Evolutionary conservation across 1,284 basidiomycete genomes (phyloP), one percentile per base, ranked within the genome.

Genomic region (Trichosporon faecale): DNA sequence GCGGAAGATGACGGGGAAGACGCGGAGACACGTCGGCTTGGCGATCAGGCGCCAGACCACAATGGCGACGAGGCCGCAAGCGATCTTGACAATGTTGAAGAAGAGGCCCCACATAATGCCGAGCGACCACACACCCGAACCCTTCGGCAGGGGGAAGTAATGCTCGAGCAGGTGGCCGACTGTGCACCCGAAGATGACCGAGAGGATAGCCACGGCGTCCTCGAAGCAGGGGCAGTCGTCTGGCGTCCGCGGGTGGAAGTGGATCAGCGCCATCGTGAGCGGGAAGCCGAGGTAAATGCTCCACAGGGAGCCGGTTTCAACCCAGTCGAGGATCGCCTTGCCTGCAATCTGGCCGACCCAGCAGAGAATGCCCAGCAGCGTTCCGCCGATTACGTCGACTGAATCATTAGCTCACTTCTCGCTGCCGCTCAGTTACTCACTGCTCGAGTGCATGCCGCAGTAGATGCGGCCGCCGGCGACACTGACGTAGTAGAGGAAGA

Each of bases 221-320:
- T 98, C 96, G 82, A 98, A 99, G 83, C 96, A 98, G 0, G 96
- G 97, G 78, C 96, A 98, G 78, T 97, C 94, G 72, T 98, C 95
- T 0, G 97, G 90, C 0, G 93, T 93, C 77, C 95, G 91, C 0
- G 95, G 95, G 80, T 98, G 95, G 73, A 91, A 87, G 79, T 94
- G 91, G 5, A 97, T 91, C 57, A 93, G 84, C 1, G 93, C 84
- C 9, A 95, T 85, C 66, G 89, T 81, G 14, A 91, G 76, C 0
- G 90, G 88, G 14, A 93, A 85, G 33, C 90, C 83, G 23, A 89
- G 85, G 6, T 89, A 74, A 0, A 95, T 93, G 5, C 93, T 88
- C 79, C 68, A 81, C 80, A 65, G 90, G 69, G 90, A 89, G 87
- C 67, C 82, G 71, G 76, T 89, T 86, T 79, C 75, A 33, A 85